These are phyloP conservation scores for Helicosporidium sp. DNA, from an alignment of 139 green algal species.

Conservation along the genomic window DNA sequence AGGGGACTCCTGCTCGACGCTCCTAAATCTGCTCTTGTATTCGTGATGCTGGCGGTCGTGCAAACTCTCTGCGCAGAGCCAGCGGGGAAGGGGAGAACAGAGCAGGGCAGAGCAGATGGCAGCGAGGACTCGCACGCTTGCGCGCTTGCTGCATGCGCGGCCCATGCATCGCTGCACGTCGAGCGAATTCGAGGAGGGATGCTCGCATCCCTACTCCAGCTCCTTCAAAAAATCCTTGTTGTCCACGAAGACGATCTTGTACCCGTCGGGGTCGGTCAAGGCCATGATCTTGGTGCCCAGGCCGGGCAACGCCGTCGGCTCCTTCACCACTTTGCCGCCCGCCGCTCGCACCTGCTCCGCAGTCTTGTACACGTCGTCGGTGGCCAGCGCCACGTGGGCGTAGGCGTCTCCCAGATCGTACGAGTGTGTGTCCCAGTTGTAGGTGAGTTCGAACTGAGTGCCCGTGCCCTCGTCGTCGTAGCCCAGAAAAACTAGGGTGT, in stretches of 20 bases:
- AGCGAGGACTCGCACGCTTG: too few species aligned
- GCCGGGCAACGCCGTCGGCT: slow-evolving; percentile 30
- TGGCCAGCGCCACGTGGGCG: slow-evolving; percentile 44
- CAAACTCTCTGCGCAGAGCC: too few species aligned
- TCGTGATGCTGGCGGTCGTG: too few species aligned
- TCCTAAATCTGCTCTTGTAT: too few species aligned
- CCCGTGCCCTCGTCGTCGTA: slow-evolving; percentile 58
- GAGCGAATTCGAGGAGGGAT: too few species aligned
- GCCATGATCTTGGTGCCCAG: slow-evolving; percentile 50
- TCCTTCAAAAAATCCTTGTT: slow-evolving; percentile 43
- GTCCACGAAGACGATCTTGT: slow-evolving; percentile 47
- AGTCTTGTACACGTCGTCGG: slow-evolving; percentile 68
- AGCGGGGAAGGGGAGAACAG: too few species aligned
- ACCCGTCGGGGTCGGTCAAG: slow-evolving; percentile 39
- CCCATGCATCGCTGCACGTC: too few species aligned
- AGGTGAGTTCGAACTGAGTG: slow-evolving; percentile 73
- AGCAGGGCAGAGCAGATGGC: too few species aligned
- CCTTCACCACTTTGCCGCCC: slow-evolving; percentile 30
- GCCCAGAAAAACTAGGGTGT: slow-evolving; percentile 29
- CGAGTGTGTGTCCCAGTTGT: slow-evolving; percentile 55
- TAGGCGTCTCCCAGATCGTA: slow-evolving; percentile 67
- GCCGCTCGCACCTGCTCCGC: slow-evolving; percentile 44
- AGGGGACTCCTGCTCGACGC: too few species aligned
- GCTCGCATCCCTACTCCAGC: slow-evolving; percentile 15
- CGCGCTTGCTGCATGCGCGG: too few species aligned